Evolutionary conservation across 2,329 filamentous ascomycete genomes (phyloP).

Genomic region (Acephala macrosclerotiorum): DNA sequence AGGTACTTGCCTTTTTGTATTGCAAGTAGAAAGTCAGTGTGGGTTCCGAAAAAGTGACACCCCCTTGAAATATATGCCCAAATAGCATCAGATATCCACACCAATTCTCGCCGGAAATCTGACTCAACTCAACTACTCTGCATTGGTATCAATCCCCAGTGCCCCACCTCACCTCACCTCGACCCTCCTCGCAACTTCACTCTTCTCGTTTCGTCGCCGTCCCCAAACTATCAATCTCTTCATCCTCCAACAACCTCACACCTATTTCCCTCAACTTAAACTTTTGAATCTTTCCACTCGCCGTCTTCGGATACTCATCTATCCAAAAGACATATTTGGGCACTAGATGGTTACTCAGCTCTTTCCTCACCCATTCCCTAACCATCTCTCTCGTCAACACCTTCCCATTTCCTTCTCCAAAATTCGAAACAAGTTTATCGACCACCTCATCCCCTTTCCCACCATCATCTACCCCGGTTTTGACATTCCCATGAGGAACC

Average conservation of each 20-base stretch:
- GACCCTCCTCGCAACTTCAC: too few species aligned
- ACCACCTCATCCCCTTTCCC: constrained; percentile 31
- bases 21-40: too few species aligned
- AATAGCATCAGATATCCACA: too few species aligned
- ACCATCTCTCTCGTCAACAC: constrained; percentile 64
- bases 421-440: constrained; percentile 14
- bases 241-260: constrained; percentile 49
- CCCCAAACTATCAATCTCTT: not conserved
- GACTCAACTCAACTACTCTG: too few species aligned
- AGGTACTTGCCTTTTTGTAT: too few species aligned
- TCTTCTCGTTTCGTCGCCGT: not conserved
- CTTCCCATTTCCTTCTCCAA: constrained; percentile 30
- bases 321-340: constrained; percentile 92
- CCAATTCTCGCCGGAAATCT: too few species aligned
- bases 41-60: too few species aligned
- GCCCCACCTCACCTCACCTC: too few species aligned
- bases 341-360: constrained; percentile 77
- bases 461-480: constrained; percentile 38
- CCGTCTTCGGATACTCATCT: constrained; percentile 88
- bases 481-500: constrained; percentile 55
- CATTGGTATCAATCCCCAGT: too few species aligned
- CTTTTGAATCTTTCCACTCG: constrained; percentile 97
- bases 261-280: constrained; percentile 81
- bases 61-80: too few species aligned
- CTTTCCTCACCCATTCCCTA: constrained; percentile 73